Percentiles rank a stretch among this genome's conserved stretches.
These are phyloP conservation scores for Capsicum pubescens DNA, from an alignment of 257 asterid genomes.

Conservation along the genomic window DNA sequence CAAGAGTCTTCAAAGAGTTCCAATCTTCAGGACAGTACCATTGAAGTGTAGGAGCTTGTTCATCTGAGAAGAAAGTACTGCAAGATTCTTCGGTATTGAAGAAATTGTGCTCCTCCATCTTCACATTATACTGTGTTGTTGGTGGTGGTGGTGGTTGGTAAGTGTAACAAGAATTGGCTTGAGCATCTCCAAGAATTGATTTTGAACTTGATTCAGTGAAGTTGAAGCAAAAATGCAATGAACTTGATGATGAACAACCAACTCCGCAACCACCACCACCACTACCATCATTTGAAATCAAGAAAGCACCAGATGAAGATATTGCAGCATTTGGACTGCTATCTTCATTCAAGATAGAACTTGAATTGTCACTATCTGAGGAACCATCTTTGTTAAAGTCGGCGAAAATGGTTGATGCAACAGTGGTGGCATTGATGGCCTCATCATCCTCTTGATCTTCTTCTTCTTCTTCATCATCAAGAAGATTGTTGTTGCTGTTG, in stretches of 20 bases:
- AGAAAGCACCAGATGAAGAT: conserved; percentile 53
- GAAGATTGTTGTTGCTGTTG: background rate
- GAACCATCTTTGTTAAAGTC: conserved; percentile 71
- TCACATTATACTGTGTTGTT: background rate
- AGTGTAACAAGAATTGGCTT: conserved; percentile 23
- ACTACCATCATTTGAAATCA: conserved; percentile 34
- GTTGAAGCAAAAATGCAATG: conserved; percentile 33
- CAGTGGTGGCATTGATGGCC: conserved; percentile 31
- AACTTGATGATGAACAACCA: conserved; percentile 23
- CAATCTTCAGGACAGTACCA: conserved; percentile 79
- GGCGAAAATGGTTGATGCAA: conserved; percentile 41
- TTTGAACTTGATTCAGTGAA: conserved; percentile 34
- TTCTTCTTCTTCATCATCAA: conserved; percentile 43
- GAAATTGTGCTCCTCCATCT: conserved; percentile 56
- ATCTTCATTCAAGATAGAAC: conserved; percentile 81
- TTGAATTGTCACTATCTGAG: conserved; percentile 71
- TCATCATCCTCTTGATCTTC: conserved; percentile 35
- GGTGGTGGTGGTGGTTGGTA: background rate
- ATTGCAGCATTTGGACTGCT: conserved; percentile 50
- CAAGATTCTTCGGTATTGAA: conserved; percentile 74
- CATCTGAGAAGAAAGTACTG: conserved; percentile 73
- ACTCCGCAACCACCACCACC: background rate
- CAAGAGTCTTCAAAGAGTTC: conserved; percentile 52
- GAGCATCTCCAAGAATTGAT: conserved; percentile 52
- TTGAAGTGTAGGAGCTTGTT: conserved; percentile 82